phyloP scores from a whole-genome alignment of 306 rosid species.

The Lathyrus oleraceus region DNA sequence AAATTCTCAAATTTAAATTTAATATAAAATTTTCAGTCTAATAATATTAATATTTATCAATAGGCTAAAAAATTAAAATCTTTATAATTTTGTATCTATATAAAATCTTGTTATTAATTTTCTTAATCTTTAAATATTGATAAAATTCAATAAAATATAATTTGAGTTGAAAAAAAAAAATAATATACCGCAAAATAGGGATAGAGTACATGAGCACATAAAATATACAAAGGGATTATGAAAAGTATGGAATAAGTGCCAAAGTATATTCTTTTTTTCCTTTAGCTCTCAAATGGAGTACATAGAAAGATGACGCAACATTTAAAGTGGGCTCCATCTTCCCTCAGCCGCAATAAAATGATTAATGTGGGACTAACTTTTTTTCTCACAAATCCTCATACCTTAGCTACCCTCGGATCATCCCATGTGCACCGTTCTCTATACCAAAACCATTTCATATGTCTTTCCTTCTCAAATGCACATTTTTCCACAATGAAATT shows the following conservation, averaged over 20 bases:
- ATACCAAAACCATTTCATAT: neutral
- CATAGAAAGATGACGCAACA: constrained; percentile 8
- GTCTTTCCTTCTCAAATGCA: neutral
- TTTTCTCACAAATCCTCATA: neutral
- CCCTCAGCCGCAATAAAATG: constrained; percentile 34
- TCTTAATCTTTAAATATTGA: no score
- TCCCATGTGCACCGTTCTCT: neutral
- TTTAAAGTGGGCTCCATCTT: constrained; percentile 9
- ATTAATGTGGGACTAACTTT: constrained; percentile 33
- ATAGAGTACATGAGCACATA: constrained; percentile 1
- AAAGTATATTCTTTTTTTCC: constrained; percentile 38
- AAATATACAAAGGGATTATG: neutral
- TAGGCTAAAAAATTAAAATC: no score
- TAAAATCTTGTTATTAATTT: no score
- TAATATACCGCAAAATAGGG: constrained; percentile 1
- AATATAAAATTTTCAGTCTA: no score
- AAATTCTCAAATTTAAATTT: no score
- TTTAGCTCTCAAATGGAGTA: neutral
- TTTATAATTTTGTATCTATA: no score
- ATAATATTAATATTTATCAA: no score
- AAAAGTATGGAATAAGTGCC: constrained; percentile 29
- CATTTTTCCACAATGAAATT: neutral
- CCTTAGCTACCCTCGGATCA: neutral
- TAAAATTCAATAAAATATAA: no score
- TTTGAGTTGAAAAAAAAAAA: no score